Evolutionary conservation across 1,139 yeast species (phyloP).

Genomic region (Saccharomyces hybrid): DNA sequence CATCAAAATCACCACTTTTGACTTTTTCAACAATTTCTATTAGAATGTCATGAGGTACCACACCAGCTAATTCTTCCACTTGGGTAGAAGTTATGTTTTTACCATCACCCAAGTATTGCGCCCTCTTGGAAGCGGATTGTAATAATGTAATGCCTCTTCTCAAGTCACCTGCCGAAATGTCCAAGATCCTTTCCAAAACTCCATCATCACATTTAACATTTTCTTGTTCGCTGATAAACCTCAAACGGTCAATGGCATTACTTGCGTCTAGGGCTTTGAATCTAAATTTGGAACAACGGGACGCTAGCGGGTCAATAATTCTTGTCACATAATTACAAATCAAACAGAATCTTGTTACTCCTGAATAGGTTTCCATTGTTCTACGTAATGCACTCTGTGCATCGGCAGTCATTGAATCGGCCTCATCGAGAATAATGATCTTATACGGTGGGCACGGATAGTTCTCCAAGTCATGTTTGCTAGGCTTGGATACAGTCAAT

Average conservation of each 20-base stretch:
- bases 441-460: conserved; percentile 96
- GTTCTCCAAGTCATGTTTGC: conserved; percentile 53
- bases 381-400: conserved; percentile 94
- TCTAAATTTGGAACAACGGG: conserved; percentile 91
- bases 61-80: conserved; percentile 72
- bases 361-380: conserved; percentile 92
- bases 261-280: conserved; percentile 69
- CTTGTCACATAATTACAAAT: conserved; percentile 94
- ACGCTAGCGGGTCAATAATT: conserved; percentile 92
- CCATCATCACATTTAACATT: conserved; percentile 41
- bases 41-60: conserved; percentile 55
- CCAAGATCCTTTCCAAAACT: conserved; percentile 55
- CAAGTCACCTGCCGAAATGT: conserved; percentile 77
- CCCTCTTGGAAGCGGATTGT: conserved; percentile 76
- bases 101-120: conserved; percentile 18
- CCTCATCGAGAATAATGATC: conserved; percentile 80
- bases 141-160: conserved; percentile 87
- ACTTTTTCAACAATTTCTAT: conserved; percentile 36
- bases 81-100: conserved; percentile 34
- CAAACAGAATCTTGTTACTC: conserved; percentile 84
- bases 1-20: conserved; percentile 36
- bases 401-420: conserved; percentile 97
- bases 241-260: conserved; percentile 62
- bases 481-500: conserved; percentile 74
- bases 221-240: conserved; percentile 48